Percentiles rank a stretch among this genome's conserved stretches.
Evolutionary conservation across 2,329 filamentous ascomycete species (phyloP).

Genomic region (Arachnopeziza araneosa): DNA sequence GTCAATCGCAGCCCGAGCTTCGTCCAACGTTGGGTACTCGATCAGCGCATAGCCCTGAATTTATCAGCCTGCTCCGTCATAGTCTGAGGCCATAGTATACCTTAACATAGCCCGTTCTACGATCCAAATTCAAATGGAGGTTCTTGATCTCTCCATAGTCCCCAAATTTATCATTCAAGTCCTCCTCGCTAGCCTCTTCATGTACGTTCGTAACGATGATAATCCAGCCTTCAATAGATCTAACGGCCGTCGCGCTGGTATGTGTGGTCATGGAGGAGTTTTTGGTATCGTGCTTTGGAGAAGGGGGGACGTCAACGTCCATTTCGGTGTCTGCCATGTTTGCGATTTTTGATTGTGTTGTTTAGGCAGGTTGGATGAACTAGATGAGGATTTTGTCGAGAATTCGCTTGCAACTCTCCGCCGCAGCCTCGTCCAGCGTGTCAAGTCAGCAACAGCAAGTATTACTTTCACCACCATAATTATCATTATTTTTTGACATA

Average conservation of each 20-base stretch:
- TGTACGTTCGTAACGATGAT: conserved; percentile 82
- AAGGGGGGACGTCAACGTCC: conserved; percentile 36
- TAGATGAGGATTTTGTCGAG: background rate
- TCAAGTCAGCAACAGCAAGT: too few species aligned
- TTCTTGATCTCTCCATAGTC: conserved; percentile 87
- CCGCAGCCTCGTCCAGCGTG: background rate
- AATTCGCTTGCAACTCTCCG: background rate
- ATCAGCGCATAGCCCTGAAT: conserved; percentile 75
- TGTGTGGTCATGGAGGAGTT: conserved; percentile 65
- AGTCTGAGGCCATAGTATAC: conserved; percentile 36
- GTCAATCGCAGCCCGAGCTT: conserved; percentile 77
- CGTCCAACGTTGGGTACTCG: conserved; percentile 73
- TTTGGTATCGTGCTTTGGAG: conserved; percentile 43
- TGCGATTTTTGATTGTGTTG: background rate
- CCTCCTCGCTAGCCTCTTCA: conserved; percentile 81
- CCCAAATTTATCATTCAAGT: conserved; percentile 73
- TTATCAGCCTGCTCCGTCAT: conserved; percentile 4
- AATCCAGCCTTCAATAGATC: conserved; percentile 87
- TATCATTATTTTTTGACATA: too few species aligned
- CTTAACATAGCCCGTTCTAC: conserved; percentile 82
- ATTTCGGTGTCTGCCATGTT: conserved; percentile 42
- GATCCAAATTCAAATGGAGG: conserved; percentile 74
- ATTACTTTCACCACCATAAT: too few species aligned
- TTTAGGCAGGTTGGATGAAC: background rate
- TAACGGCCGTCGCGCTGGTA: conserved; percentile 71